Base-by-base conservation (phyloP, 179 eudicot genomes). In the Spinacia oleracea region DNA sequence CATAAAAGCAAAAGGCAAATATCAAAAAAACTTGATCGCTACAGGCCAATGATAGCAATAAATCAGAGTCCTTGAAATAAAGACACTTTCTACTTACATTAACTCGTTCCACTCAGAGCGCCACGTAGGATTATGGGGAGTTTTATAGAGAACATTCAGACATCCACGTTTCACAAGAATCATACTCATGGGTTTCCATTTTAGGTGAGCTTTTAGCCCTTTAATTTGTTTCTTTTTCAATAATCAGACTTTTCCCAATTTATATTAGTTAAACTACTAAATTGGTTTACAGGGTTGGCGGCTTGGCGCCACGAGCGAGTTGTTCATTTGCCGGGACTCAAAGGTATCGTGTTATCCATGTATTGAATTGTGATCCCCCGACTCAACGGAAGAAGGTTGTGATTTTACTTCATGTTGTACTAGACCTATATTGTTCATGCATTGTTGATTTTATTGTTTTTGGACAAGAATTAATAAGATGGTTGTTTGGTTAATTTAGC, bases 331-430 rank as follows among this genome's bases (percentile, higher is more conserved):
- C 73, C 85, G 40, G 70, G 73, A 11, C 83, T 83, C 21, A 83
- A 87, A 83, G 60, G 65, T 90, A 89, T 6, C 97, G 93, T 50
- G 78, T 93, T 45, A 35, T 95, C 14, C 72, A 91, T 68, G 97
- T 95, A 66, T 80, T 82, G 77, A 89, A 85, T 79, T 80, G 68
- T 82, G 98, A 90, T 58, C 91, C 97, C 78, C 82, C 84, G 35
- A 83, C 90, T 82, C 94, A 89, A 71, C 85, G 74, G 83, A 91
- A 89, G 35, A 95, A 91, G 98, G 98, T 95, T 78, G 68, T n/a
- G 6, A 40, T 51, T 72, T 66, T 59, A 55, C 45, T 72, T 72
- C 3, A 51, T 40, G n/a, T 82, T 73, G 45, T 25, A 2, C 0
- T 55, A 12, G 31, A 60, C 51, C 23, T 43, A 12, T 2, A 15